Evolutionary conservation across 352 stramenopile species (phyloP).

Genomic region (Phytophthora tentaculata): DNA sequence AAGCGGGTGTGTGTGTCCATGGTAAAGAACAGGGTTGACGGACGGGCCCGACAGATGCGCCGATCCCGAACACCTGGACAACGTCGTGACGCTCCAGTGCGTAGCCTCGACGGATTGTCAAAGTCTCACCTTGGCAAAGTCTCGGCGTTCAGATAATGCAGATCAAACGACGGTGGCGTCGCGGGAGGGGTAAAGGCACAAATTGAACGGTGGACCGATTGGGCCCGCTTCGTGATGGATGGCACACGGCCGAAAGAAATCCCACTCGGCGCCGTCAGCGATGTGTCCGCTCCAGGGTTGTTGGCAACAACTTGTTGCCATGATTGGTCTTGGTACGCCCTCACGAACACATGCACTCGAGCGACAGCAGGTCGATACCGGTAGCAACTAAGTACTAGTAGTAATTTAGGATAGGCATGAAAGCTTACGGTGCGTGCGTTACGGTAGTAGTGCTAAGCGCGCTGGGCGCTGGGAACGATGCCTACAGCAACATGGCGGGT

Average conservation of each 20-base stretch:
- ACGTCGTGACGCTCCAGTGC: conserved; percentile 6
- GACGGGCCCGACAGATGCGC: conserved; percentile 29
- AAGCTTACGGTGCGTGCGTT: conserved; percentile 4
- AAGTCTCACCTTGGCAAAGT: conserved; percentile 19
- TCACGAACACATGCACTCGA: neutral
- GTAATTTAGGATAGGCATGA: neutral
- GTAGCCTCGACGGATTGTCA: conserved; percentile 28
- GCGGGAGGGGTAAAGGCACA: conserved; percentile 29
- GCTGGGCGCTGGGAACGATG: conserved; percentile 8
- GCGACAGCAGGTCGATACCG: no score
- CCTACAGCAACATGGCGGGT: conserved; percentile 11
- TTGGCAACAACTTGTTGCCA: no score
- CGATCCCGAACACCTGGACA: conserved; percentile 27
- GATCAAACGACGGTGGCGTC: conserved; percentile 32
- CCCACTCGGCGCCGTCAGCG: neutral
- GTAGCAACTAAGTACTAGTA: no score
- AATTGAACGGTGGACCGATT: conserved; percentile 22
- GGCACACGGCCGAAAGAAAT: neutral
- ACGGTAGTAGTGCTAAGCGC: conserved; percentile 5
- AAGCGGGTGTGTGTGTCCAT: neutral
- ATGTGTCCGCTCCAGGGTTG: neutral
- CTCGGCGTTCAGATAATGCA: conserved; percentile 4
- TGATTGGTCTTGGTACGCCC: no score
- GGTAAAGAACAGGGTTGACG: conserved; percentile 23
- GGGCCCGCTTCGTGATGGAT: neutral